Evolutionary conservation across 2,329 filamentous ascomycete species (phyloP).

Genomic region (Aspergillus persii): DNA sequence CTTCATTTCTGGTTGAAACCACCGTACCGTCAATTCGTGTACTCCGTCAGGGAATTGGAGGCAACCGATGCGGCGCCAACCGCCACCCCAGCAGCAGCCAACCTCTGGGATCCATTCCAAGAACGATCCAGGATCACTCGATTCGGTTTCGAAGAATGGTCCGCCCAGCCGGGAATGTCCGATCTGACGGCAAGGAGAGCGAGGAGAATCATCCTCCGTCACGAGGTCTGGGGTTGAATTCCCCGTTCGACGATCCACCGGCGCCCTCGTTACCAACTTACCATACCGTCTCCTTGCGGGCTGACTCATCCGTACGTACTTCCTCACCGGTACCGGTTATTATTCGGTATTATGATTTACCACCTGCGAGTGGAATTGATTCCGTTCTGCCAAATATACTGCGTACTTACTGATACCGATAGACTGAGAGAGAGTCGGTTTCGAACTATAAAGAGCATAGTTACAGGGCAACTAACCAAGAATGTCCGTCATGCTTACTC

Average conservation of each 20-base stretch:
- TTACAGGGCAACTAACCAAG: too few relatives aligned
- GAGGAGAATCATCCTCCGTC: background rate
- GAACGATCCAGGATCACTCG: background rate
- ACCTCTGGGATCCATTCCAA: background rate
- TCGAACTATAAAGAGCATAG: too few relatives aligned
- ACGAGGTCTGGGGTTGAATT: constrained; percentile 16
- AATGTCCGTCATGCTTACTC: too few relatives aligned
- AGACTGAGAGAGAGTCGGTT: too few relatives aligned
- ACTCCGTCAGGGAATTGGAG: background rate
- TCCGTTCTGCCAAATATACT: too few relatives aligned
- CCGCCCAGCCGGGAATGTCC: background rate
- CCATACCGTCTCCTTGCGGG: background rate
- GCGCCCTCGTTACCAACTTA: background rate
- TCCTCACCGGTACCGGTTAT: too few relatives aligned
- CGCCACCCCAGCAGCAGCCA: constrained; percentile 14
- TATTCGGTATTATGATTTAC: too few relatives aligned
- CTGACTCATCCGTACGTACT: background rate
- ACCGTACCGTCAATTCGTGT: too few relatives aligned
- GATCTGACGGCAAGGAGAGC: background rate
- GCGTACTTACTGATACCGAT: too few relatives aligned
- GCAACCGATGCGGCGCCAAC: constrained; percentile 16
- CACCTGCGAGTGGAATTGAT: too few relatives aligned
- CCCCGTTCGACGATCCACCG: background rate
- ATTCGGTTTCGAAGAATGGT: background rate
- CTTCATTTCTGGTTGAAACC: too few relatives aligned